These are phyloP conservation scores for Pleurotus ostreatus DNA, from an alignment of 768 basidiomycete species.

Conservation along the genomic window DNA sequence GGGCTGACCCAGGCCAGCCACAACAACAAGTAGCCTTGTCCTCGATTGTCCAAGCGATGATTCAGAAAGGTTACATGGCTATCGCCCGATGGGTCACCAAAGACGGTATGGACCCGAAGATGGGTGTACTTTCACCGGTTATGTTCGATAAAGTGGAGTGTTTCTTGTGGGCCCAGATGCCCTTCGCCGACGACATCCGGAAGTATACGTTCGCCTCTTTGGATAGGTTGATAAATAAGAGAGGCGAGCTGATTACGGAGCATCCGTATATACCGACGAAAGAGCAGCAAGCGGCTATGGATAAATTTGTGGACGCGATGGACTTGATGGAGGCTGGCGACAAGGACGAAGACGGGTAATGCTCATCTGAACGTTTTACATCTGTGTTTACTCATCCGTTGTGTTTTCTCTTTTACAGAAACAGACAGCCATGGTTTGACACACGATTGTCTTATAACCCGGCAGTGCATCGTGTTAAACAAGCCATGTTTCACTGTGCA, in stretches of 20 bases:
- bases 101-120: conserved; percentile 76
- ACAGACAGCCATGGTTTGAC: conserved; percentile 71
- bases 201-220: conserved; percentile 85
- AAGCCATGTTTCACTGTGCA: conserved; percentile 88
- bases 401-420: conserved; percentile 31
- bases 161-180: conserved; percentile 87
- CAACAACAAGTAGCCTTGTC: conserved; percentile 83
- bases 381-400: neutral
- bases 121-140: conserved; percentile 72
- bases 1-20: conserved; percentile 64
- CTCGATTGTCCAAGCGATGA: conserved; percentile 83
- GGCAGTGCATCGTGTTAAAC: conserved; percentile 85
- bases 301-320: conserved; percentile 83
- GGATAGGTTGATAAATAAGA: conserved; percentile 65
- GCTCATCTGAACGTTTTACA: too few relatives aligned
- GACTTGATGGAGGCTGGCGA: conserved; percentile 77
- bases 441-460: conserved; percentile 81
- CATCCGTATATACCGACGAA: conserved; percentile 84
- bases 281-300: conserved; percentile 79
- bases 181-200: conserved; percentile 92
- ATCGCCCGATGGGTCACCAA: conserved; percentile 80
- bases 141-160: conserved; percentile 69
- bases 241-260: conserved; percentile 65
- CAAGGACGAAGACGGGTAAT: conserved; percentile 72
- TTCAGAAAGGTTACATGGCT: conserved; percentile 57